Conservation (phyloP, 257 asterid species). For the Scutellaria minor region DNA sequence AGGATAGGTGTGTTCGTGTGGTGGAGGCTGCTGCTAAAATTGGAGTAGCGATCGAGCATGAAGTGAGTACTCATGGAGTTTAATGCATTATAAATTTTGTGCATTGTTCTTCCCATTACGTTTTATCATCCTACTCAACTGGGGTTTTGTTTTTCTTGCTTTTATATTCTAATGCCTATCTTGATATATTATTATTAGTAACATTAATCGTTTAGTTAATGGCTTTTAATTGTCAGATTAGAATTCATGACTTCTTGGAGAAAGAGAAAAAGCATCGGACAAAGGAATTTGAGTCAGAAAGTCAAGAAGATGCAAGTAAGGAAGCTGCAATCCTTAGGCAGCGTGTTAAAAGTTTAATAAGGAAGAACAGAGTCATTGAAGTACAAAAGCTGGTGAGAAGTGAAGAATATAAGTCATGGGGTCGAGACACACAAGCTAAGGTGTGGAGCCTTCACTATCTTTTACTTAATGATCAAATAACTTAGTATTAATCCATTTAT, state of each 20-base stretch:
- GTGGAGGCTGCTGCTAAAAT: constrained; percentile 91
- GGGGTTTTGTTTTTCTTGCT: neutral
- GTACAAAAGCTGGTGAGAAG: constrained; percentile 79
- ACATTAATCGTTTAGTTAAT: neutral
- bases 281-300: constrained; percentile 47
- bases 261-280: constrained; percentile 55
- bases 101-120: neutral
- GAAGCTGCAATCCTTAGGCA: constrained; percentile 61
- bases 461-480: constrained; percentile 23
- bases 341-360: constrained; percentile 76
- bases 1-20: constrained; percentile 76
- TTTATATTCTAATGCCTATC: neutral
- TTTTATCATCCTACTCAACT: neutral
- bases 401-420: constrained; percentile 81
- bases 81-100: constrained; percentile 11
- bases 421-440: constrained; percentile 85
- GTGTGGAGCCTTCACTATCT: constrained; percentile 45
- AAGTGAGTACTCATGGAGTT: constrained; percentile 56
- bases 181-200: constrained; percentile 18
- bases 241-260: constrained; percentile 85
- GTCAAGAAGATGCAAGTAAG: constrained; percentile 51
- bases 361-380: constrained; percentile 63
- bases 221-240: constrained; percentile 56
- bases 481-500: constrained; percentile 7
- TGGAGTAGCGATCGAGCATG: constrained; percentile 83